These are phyloP conservation scores for Phoma sp. DNA, from an alignment of 2,329 filamentous ascomycete species.

Conservation along the genomic window DNA sequence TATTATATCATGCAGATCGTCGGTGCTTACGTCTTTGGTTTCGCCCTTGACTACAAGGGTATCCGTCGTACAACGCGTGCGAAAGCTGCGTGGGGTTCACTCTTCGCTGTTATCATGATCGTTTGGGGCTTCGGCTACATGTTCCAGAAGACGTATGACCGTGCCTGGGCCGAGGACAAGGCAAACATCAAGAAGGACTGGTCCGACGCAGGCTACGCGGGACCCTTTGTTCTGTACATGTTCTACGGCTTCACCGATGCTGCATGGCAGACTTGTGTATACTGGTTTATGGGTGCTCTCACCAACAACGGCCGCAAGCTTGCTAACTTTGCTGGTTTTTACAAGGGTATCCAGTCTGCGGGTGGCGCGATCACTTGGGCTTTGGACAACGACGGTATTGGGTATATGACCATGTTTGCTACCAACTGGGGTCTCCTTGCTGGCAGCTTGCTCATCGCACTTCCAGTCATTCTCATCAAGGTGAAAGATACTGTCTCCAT, in stretches of 20 bases:
- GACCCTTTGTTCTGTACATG: constrained; percentile 86
- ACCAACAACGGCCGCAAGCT: constrained; percentile 92
- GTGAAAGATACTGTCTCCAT: constrained; percentile 81
- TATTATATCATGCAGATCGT: constrained; percentile 82
- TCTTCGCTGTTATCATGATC: constrained; percentile 74
- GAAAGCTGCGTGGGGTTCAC: constrained; percentile 64
- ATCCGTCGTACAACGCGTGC: constrained; percentile 72
- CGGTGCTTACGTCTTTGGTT: constrained; percentile 75
- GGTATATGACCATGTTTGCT: constrained; percentile 76
- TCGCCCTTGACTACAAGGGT: constrained; percentile 64
- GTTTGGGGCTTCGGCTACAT: constrained; percentile 86
- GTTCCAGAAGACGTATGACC: constrained; percentile 69
- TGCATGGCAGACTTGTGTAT: constrained; percentile 86
- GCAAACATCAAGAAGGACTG: constrained; percentile 64
- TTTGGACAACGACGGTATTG: constrained; percentile 63
- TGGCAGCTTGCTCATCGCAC: constrained; percentile 75
- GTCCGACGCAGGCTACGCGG: constrained; percentile 70
- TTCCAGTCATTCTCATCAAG: constrained; percentile 78
- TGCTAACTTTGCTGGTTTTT: constrained; percentile 89
- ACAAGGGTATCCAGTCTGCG: constrained; percentile 90
- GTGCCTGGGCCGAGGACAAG: constrained; percentile 39
- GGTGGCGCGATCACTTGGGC: constrained; percentile 79
- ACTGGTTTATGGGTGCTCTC: constrained; percentile 95
- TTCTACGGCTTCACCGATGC: constrained; percentile 92
- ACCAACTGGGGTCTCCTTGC: constrained; percentile 77